Base-by-base conservation (phyloP, 495 filamentous ascomycete genomes). In the Penicillium riverlandense region DNA sequence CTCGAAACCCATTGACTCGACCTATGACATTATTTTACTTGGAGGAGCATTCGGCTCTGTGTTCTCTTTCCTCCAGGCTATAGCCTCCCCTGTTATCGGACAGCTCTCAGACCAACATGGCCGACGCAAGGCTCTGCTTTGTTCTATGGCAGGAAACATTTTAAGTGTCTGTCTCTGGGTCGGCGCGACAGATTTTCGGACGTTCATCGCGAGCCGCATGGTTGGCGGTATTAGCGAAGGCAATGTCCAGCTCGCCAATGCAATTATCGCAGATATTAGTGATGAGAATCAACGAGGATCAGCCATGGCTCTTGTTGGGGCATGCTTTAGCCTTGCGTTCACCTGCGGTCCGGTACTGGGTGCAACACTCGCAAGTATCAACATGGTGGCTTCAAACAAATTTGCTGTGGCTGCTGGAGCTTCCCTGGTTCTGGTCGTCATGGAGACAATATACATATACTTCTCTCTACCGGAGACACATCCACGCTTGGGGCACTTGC, bases 311-410 rank as follows among this genome's bases (percentile, higher is more conserved):
- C 73, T 97, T 34, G 89, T 99, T 11, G 92, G 92, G 31, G 91
- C 83, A 31, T 97, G 94, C 66, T 99, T 99, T 71, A 90, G 85
- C 38, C 86, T 99, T 51, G 90, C 92, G 11, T 99, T 99, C 59
- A 97, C 94, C 1, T 94, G 92, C 55, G 92, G 92, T 0, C 92
- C 92, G 0, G 86, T 90, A 27, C 72, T 99, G 40, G 92, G 92
- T 33, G 92, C 94, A 1, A 88, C 77, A 45, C 69, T 99, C 16
- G 81, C 83, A 43, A 78, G 78, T 13, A 74, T 92, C 40, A 76
- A 78, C 35, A 83, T 79, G 5, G 82, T 96, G 4, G 80, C 83
- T 2, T 83, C 83, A 32, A 99, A 99, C 58, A 94, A 94, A 0
- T 99, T 96, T 59, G 89, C 88, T 6, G 87, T 86, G 0, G 88